Conservation (phyloP, 306 rosid genomes). For the Mimosa pudica region DNA sequence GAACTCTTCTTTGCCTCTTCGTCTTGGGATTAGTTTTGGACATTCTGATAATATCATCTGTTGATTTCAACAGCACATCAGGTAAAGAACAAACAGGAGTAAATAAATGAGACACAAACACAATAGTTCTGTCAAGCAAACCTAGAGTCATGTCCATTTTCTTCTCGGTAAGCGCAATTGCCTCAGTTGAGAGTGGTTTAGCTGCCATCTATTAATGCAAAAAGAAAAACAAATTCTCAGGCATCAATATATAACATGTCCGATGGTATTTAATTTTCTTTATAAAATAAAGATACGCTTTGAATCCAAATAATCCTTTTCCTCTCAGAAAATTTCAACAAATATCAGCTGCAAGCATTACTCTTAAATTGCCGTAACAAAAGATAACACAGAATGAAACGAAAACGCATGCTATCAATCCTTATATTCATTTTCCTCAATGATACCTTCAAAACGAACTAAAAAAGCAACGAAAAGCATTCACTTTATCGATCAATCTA, state of each 20-base stretch:
- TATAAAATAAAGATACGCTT: not conserved
- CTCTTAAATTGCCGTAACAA: not conserved
- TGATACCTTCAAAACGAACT: not conserved
- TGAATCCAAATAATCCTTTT: not conserved
- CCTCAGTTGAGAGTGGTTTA: conserved; percentile 70
- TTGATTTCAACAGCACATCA: conserved; percentile 13
- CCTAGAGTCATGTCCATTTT: conserved; percentile 97
- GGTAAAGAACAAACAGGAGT: not conserved
- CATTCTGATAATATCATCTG: conserved; percentile 90
- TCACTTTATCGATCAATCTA: not conserved
- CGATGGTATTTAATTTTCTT: not conserved
- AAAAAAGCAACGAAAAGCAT: not conserved
- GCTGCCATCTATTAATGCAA: conserved; percentile 63
- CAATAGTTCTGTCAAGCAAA: conserved; percentile 18
- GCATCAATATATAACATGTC: not conserved
- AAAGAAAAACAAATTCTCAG: not conserved
- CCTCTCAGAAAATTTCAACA: not conserved
- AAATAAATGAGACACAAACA: not conserved
- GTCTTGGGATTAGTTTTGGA: conserved; percentile 49
- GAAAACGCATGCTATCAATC: not conserved
- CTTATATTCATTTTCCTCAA: not conserved
- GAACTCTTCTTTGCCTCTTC: conserved; percentile 54
- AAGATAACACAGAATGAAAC: not conserved
- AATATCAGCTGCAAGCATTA: not conserved
- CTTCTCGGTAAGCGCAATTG: conserved; percentile 93